Percentiles rank a stretch among this genome's conserved stretches.
Conservation (phyloP, 139 green algal species). For the Yamagishiella unicocca region DNA sequence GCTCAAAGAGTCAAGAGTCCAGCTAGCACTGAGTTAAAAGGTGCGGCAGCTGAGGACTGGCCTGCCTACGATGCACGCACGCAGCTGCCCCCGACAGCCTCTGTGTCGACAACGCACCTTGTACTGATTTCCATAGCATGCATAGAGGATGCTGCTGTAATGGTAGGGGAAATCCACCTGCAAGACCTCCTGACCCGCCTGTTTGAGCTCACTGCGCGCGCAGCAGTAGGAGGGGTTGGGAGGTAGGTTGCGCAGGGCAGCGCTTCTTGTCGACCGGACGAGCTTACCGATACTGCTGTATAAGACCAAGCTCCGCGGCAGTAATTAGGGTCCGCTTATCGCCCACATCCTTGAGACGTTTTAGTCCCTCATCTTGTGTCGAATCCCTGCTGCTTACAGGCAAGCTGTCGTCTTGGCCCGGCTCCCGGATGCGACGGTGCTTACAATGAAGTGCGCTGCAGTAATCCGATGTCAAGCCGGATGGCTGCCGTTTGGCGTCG, state of each 20-base stretch:
- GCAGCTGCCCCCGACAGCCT: too few species aligned
- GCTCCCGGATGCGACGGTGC: neutral
- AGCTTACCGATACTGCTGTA: conserved; percentile 10
- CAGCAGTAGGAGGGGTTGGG: too few species aligned
- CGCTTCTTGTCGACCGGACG: too few species aligned
- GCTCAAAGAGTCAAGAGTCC: too few species aligned
- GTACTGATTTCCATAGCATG: conserved; percentile 28
- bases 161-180: conserved; percentile 21
- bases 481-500: too few species aligned
- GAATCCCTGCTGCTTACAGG: neutral
- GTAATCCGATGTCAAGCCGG: conserved; percentile 19
- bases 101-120: neutral
- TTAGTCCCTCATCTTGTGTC: neutral
- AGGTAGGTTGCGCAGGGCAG: too few species aligned
- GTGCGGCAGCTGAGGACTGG: too few species aligned
- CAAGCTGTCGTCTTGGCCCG: neutral
- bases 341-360: conserved; percentile 24
- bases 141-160: conserved; percentile 21
- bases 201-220: neutral
- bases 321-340: conserved; percentile 22
- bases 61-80: too few species aligned
- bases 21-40: too few species aligned
- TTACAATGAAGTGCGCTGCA: neutral
- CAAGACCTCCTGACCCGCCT: conserved; percentile 6
- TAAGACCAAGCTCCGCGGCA: conserved; percentile 1